Evolutionary conservation across 352 stramenopile genomes (phyloP), one percentile per base, ranked within the genome.

Genomic region (Phytophthora tubulina): DNA sequence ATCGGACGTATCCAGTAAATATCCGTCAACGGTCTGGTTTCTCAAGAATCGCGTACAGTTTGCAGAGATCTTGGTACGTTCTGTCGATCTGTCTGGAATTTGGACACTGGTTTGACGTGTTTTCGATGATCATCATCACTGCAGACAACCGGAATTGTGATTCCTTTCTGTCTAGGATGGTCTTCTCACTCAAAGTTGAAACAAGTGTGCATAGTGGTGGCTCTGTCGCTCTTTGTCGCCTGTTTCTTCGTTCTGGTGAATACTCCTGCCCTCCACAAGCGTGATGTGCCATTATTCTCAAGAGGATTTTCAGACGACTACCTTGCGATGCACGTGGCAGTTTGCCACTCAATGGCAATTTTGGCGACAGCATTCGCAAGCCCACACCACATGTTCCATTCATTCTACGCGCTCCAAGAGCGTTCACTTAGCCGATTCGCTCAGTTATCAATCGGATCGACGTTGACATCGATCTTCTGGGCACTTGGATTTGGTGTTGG

Each of bases 341-440:
- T 86, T 4, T 85, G 77, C 13, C 76, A 83, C 39, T 75, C 74
- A 11, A 79, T 91, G 33, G 80, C 78, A 8, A 84, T 86, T 45
- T 57, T 91, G 6, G 71, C 76, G 8, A 81, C 74, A 11, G 61
- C 70, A 0, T 73, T 89, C 30, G 66, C 67, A 14, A 85, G 75
- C 33, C 79, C 88, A 45, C 84, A 87, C 49, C 79, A 87, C 51
- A 78, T 72, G n/a, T 88, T 88, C 53, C 81, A 89, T 56, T 76
- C 80, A 0, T 89, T 89, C 52, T 77, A 86, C 58, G 65, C 73
- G 27, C 64, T 86, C 51, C 53, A 30, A 9, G 69, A 79, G 35
- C 76, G 79, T 14, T 88, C 78, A 15, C 74, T 81, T 4, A 66
- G 45, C 1, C 50, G 42, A 13, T 91, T 90, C 49, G 75, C 67